A percentile compares a stretch with the other conserved stretches of the same genome.
Evolutionary conservation across 148 eudicot species (phyloP).

Genomic region (Hydrangea macrophylla): DNA sequence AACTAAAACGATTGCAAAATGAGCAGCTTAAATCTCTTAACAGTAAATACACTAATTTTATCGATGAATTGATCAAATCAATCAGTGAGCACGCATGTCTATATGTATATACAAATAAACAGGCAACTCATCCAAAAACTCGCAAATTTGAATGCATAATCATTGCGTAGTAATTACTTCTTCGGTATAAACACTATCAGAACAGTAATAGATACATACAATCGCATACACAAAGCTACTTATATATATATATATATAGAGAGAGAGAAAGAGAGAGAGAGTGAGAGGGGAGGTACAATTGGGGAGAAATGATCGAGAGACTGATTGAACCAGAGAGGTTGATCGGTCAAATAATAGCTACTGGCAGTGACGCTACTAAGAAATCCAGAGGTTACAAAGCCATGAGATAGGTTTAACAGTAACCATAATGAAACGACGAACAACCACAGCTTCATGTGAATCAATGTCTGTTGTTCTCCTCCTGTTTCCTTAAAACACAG

Average conservation of each 20-base stretch:
- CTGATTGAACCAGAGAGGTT: constrained; percentile 77
- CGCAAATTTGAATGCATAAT: no score
- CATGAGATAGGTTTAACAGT: constrained; percentile 9
- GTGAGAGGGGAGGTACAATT: constrained; percentile 15
- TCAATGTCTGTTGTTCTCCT: no score
- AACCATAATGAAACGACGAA: constrained; percentile 2
- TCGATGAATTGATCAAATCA: no score
- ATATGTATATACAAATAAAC: no score
- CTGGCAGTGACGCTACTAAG: constrained; percentile 16
- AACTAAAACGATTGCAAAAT: no score
- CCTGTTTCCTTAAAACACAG: no score
- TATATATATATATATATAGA: neutral
- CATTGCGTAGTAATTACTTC: no score
- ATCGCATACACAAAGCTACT: neutral
- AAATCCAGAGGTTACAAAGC: constrained; percentile 28
- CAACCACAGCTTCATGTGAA: neutral
- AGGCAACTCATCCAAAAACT: no score
- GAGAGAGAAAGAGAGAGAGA: neutral
- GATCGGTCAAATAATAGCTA: constrained; percentile 42
- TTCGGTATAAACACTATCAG: neutral
- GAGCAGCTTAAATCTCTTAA: no score
- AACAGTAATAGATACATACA: neutral
- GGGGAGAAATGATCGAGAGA: constrained; percentile 94
- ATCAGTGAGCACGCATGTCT: no score
- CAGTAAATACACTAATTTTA: no score